phyloP scores from a whole-genome alignment of 2,329 filamentous ascomycete genomes.

The Colletotrichum sp. region DNA sequence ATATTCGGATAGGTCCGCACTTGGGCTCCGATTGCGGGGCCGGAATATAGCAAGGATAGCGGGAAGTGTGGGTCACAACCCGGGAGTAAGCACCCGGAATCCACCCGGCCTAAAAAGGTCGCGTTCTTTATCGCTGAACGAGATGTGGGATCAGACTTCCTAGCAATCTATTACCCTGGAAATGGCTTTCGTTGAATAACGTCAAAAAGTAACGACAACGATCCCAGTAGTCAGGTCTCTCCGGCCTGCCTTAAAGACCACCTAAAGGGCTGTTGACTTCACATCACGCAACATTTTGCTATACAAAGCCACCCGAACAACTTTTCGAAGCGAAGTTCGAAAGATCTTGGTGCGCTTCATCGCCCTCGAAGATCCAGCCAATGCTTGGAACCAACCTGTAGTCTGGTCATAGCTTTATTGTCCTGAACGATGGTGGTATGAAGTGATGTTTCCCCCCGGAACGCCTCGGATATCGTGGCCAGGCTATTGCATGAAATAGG shows the following conservation, averaged over 20 bases:
- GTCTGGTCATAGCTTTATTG: neutral
- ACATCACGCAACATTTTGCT: neutral
- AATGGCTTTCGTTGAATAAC: neutral
- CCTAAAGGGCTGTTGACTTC: neutral
- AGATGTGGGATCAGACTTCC: neutral
- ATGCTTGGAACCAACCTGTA: neutral
- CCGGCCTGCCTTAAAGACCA: neutral
- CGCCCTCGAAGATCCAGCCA: neutral
- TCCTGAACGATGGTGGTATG: neutral
- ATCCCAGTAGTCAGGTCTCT: neutral
- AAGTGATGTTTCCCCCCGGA: neutral
- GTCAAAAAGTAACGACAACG: neutral
- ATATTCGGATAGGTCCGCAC: neutral
- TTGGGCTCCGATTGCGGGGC: neutral
- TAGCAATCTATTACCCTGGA: neutral
- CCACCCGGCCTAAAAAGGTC: neutral
- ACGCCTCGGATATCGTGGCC: neutral
- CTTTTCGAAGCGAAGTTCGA: neutral
- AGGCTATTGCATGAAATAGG: neutral
- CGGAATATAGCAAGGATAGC: neutral
- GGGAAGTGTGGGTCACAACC: neutral
- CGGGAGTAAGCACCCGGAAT: neutral
- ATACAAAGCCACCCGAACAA: neutral
- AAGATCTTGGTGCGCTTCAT: accelerated
- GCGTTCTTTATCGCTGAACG: neutral